Conservation (phyloP, 2,329 filamentous ascomycete genomes). For the Daldinia sp. region DNA sequence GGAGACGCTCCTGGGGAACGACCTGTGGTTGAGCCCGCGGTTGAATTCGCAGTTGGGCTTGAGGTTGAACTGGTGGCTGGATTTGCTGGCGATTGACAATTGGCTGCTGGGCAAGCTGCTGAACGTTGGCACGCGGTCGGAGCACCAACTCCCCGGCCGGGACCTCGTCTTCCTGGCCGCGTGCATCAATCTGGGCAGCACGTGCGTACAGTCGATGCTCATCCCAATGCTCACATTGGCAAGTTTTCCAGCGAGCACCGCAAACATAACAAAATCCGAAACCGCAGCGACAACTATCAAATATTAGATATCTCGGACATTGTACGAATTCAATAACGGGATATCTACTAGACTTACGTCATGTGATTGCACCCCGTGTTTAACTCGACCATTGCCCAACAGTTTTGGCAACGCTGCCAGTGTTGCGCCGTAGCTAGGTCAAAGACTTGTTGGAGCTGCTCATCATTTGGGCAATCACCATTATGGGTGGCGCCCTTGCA, state of each 20-base stretch:
- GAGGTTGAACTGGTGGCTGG: not conserved
- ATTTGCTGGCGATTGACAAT: not conserved
- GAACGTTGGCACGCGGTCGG: not conserved
- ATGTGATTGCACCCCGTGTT: conserved; percentile 63
- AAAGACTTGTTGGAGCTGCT: conserved; percentile 50
- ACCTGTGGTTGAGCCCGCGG: not conserved
- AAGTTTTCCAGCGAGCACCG: conserved; percentile 42
- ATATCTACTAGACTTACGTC: conserved; percentile 52
- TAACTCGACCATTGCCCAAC: conserved; percentile 58
- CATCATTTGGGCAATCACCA: conserved; percentile 59
- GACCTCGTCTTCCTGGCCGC: not conserved
- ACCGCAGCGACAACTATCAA: conserved; percentile 55
- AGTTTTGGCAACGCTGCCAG: conserved; percentile 61
- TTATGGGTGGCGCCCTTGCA: conserved; percentile 59
- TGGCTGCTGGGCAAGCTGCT: not conserved
- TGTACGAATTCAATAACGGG: not conserved
- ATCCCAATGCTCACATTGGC: conserved; percentile 55
- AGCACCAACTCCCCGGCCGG: not conserved
- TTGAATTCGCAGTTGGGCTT: not conserved
- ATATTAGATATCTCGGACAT: not conserved
- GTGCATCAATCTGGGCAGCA: conserved; percentile 15
- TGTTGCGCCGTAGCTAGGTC: conserved; percentile 51
- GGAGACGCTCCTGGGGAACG: not conserved
- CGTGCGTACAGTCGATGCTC: conserved; percentile 33
- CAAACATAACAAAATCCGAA: conserved; percentile 48